Evolutionary conservation across 345 rosid species (phyloP), one percentile per base, ranked within the genome.

Genomic region (Theobroma cacao): DNA sequence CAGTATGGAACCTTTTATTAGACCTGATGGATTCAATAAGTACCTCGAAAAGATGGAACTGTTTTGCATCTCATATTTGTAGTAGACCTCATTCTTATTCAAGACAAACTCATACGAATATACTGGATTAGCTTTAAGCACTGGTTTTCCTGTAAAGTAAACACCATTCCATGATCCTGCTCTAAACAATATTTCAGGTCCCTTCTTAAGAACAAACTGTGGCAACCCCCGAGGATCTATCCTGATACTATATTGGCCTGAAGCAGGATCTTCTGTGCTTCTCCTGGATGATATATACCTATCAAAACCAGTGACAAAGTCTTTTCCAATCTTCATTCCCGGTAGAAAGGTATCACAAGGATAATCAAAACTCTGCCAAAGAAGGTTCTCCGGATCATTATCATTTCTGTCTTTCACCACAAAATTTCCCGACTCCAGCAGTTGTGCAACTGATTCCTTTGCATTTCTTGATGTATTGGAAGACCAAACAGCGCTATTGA

Each of bases 141-240:
- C 13, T 55, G 98, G 95, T 62, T 88, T 91, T 24, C 95, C 97
- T 45, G 94, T 89, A 77, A 92, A 92, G 72, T 88, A 77, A 7
- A 79, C 1, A 6, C 98, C 98, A 66, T 92, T 87, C 98, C 95
- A 95, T 0, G 97, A 88, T 26, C 98, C 99, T 50, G 91, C 87
- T 48, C 95, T 79, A 75, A 75, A 86, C 36, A 61, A 28, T 65
- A 12, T 79, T 0, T 26, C 20, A 5, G 76, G 28, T 3, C 85
- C 78, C 4, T 79, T 56, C 73, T 56, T 82, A 76, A 5, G 81
- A 0, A 31, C 75, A 74, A 74, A 64, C 85, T 24, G 85, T 65
- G 6, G 72, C 75, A 11, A 43, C 79, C 31, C 88, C 86, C 0
- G 84, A 45, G 41, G 80, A 77, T 43, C 72, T 0, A 67, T 7